A percentile compares a stretch with the other conserved stretches of the same genome.
Evolutionary conservation across 2,329 filamentous ascomycete species (phyloP).

Genomic region (Diaporthe batatas): DNA sequence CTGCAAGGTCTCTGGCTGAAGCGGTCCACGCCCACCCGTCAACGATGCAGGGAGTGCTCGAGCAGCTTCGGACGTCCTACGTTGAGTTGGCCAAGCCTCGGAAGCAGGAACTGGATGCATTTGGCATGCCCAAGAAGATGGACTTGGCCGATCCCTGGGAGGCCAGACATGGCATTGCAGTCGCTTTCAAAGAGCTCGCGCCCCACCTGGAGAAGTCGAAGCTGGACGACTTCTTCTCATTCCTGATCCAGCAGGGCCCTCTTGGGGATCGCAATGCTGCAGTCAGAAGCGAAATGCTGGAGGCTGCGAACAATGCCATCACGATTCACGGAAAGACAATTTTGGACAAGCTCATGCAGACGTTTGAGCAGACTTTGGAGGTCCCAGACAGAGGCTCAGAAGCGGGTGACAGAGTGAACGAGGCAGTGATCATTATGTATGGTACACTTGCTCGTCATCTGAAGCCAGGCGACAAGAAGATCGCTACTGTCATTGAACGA

Average conservation of each 20-base stretch:
- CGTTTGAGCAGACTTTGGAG: constrained; percentile 91
- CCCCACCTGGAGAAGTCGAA: constrained; percentile 75
- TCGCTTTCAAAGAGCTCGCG: constrained; percentile 87
- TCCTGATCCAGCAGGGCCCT: constrained; percentile 87
- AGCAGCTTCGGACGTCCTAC: constrained; percentile 78
- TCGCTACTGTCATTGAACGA: constrained; percentile 89
- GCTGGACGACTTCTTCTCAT: constrained; percentile 83
- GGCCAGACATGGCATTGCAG: constrained; percentile 86
- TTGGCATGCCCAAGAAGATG: constrained; percentile 92
- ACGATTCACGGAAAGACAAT: constrained; percentile 83
- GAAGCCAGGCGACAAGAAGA: constrained; percentile 84
- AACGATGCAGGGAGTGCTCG: constrained; percentile 73
- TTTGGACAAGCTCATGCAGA: constrained; percentile 90
- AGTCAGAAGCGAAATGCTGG: constrained; percentile 91
- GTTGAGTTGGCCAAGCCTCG: constrained; percentile 84
- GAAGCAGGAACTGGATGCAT: constrained; percentile 88
- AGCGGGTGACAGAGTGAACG: constrained; percentile 89
- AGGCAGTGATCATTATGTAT: constrained; percentile 97
- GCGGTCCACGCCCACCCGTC: constrained; percentile 72
- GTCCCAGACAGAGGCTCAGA: constrained; percentile 85
- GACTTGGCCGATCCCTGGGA: constrained; percentile 94
- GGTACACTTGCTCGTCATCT: constrained; percentile 93
- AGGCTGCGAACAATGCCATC: constrained; percentile 86
- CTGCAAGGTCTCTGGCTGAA: constrained; percentile 84
- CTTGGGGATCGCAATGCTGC: constrained; percentile 83